Base-by-base conservation (phyloP, 139 green algal genomes). In the Raphidocelis subcapitata region DNA sequence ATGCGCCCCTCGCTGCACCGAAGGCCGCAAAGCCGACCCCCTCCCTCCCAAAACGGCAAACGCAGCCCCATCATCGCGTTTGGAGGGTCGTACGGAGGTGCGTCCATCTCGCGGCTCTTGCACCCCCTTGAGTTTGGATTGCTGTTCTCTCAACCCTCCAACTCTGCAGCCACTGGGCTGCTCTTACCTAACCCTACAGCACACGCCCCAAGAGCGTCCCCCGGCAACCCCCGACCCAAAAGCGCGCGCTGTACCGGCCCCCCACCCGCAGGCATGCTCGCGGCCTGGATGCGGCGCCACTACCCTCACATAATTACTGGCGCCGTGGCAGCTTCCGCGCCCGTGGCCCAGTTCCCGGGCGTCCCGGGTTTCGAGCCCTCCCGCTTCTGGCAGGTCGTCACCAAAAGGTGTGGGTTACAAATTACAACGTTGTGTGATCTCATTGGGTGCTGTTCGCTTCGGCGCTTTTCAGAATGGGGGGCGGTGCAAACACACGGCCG, bases 181-280 rank as follows among this genome's bases (percentile, higher is more conserved):
- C n/a, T n/a, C n/a, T n/a, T n/a, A n/a, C n/a, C n/a, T n/a, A n/a
- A n/a, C n/a, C n/a, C n/a, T n/a, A n/a, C n/a, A n/a, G n/a, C n/a
- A n/a, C n/a, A n/a, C n/a, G n/a, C n/a, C n/a, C n/a, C n/a, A n/a
- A n/a, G n/a, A n/a, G n/a, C n/a, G n/a, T n/a, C n/a, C n/a, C n/a
- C n/a, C n/a, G n/a, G n/a, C n/a, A n/a, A n/a, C n/a, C n/a, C n/a
- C n/a, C n/a, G n/a, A n/a, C n/a, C n/a, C n/a, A n/a, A n/a, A n/a
- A n/a, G n/a, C n/a, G n/a, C n/a, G n/a, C n/a, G n/a, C n/a, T n/a
- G n/a, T n/a, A n/a, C n/a, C n/a, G n/a, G n/a, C n/a, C n/a, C n/a
- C n/a, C n/a, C n/a, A n/a, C n/a, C n/a, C n/a, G 89, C 88, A 16
- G 92, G 89, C 65, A 95, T 97, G 92, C 81, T 96, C n/a, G 85